These are phyloP conservation scores for Sporothrix dimorphospora DNA, from an alignment of 2,329 filamentous ascomycete genomes.

Conservation along the genomic window DNA sequence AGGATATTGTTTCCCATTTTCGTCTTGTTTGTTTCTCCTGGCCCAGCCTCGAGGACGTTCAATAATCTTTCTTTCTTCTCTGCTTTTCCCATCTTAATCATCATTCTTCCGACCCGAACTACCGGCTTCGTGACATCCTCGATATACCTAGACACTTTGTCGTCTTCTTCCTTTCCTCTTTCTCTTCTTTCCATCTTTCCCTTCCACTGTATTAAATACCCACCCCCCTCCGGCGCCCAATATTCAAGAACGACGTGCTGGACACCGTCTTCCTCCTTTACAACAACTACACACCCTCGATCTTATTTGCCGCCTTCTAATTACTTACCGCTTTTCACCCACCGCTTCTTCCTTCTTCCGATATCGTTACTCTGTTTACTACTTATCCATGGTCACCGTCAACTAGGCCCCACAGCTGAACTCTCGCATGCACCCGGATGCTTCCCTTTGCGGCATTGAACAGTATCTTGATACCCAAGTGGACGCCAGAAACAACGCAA, in stretches of 20 bases:
- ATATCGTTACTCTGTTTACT: background rate
- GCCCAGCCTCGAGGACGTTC: background rate
- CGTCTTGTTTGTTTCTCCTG: conserved; percentile 11
- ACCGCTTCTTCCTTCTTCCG: background rate
- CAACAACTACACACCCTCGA: background rate
- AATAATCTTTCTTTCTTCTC: background rate
- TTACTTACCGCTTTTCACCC: background rate
- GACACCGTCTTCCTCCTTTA: conserved; percentile 7
- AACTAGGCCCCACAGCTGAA: background rate
- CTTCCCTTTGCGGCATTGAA: background rate
- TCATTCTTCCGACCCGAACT: background rate
- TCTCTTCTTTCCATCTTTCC: background rate
- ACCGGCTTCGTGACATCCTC: background rate
- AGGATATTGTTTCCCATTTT: conserved; percentile 8
- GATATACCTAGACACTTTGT: background rate
- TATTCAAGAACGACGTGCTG: conserved; percentile 12
- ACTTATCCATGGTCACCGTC: background rate
- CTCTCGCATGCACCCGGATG: background rate
- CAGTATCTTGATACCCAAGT: background rate
- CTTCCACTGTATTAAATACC: background rate
- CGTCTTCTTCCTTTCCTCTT: background rate
- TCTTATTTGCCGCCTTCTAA: background rate
- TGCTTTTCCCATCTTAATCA: background rate
- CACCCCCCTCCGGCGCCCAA: background rate
- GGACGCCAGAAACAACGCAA: background rate